A percentile compares a stretch with the other conserved stretches of the same genome.
Conservation (phyloP, 1,284 basidiomycete genomes). For the Tilletia setariae region DNA sequence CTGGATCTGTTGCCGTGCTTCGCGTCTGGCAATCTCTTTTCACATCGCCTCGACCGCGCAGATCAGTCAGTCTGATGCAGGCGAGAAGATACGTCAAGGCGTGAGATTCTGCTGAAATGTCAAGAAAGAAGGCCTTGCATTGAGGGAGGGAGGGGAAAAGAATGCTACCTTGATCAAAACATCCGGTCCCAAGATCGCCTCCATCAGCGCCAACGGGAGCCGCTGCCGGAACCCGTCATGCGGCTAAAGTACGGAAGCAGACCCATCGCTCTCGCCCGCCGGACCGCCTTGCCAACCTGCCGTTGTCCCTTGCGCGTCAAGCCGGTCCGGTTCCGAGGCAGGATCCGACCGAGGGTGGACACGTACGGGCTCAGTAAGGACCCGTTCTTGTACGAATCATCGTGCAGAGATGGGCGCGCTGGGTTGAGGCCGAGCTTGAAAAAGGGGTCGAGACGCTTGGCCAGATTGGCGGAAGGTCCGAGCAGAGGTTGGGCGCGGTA, state of each 20-base stretch:
- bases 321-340: constrained; percentile 66
- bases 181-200: too few relatives aligned
- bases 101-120: too few relatives aligned
- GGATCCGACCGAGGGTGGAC: constrained; percentile 81
- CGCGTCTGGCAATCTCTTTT: too few relatives aligned
- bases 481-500: constrained; percentile 36
- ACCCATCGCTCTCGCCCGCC: constrained; percentile 89
- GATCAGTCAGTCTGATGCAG: too few relatives aligned
- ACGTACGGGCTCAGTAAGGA: constrained; percentile 68
- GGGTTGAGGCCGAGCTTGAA: constrained; percentile 53
- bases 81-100: too few relatives aligned
- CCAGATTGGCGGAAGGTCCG: constrained; percentile 1
- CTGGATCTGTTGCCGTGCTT: too few relatives aligned
- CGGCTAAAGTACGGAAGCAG: constrained; percentile 63
- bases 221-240: not conserved
- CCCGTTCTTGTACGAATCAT: constrained; percentile 65
- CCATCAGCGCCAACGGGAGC: not conserved
- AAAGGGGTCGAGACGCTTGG: constrained; percentile 60
- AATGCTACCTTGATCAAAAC: too few relatives aligned
- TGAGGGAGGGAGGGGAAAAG: too few relatives aligned
- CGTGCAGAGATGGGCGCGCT: constrained; percentile 43
- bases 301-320: constrained; percentile 80
- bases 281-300: constrained; percentile 77
- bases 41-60: too few relatives aligned
- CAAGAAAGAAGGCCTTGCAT: too few relatives aligned